phyloP scores from a whole-genome alignment of 2,329 filamentous ascomycete species.

The Aureobasidium vineae region DNA sequence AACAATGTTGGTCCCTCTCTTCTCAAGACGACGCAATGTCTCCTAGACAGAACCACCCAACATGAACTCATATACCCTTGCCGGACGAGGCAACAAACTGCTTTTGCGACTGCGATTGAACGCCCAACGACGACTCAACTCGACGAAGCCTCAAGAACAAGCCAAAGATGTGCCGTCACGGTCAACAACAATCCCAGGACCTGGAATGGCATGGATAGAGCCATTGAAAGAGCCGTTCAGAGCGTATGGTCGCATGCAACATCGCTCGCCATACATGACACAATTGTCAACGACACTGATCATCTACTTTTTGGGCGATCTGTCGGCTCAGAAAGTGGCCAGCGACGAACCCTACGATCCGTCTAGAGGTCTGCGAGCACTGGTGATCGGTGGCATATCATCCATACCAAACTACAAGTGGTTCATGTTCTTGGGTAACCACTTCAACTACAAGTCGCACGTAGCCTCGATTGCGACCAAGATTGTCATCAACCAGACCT shows the following conservation, averaged over 20 bases:
- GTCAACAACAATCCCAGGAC: conserved; percentile 42
- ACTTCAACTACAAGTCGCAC: conserved; percentile 81
- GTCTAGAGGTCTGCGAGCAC: conserved; percentile 64
- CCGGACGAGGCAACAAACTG: conserved; percentile 32
- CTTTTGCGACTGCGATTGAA: conserved; percentile 37
- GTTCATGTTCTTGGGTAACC: conserved; percentile 74
- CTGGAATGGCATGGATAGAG: conserved; percentile 49
- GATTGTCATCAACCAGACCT: conserved; percentile 73
- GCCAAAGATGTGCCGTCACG: conserved; percentile 18
- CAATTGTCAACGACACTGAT: conserved; percentile 73
- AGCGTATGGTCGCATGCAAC: conserved; percentile 68
- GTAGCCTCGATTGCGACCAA: conserved; percentile 70
- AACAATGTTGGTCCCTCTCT: conserved; percentile 8
- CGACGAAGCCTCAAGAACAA: conserved; percentile 24
- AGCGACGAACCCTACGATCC: conserved; percentile 58
- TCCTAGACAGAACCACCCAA: conserved; percentile 16
- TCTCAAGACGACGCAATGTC: neutral
- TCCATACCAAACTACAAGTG: conserved; percentile 80
- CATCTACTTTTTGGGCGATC: conserved; percentile 75
- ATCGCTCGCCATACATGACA: conserved; percentile 70
- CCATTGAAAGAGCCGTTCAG: conserved; percentile 48
- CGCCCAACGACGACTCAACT: conserved; percentile 37
- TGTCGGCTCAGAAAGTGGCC: conserved; percentile 69
- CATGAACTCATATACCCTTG: conserved; percentile 35
- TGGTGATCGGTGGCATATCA: conserved; percentile 69